Percentiles rank a stretch among this genome's conserved stretches.
phyloP scores from a whole-genome alignment of 495 filamentous ascomycete genomes.

The Penicillium simplicissimum region DNA sequence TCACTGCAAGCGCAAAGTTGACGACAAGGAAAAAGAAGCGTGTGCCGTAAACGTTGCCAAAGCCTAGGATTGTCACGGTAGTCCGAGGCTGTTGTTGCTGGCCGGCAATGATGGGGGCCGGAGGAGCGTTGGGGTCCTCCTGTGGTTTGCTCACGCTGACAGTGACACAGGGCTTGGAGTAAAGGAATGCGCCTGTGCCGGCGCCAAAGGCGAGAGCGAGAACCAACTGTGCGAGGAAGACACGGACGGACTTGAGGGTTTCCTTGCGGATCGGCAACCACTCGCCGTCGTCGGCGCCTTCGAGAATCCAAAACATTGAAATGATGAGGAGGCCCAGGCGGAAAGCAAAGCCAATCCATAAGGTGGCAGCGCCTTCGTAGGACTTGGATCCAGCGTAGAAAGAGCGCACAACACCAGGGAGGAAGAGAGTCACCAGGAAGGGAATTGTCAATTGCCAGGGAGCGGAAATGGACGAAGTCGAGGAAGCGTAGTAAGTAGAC shows the following conservation, averaged over 20 bases:
- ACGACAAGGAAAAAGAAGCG: conserved; percentile 83
- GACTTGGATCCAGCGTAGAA: conserved; percentile 77
- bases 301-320: conserved; percentile 84
- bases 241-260: conserved; percentile 69
- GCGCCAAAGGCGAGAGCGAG: conserved; percentile 66
- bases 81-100: conserved; percentile 36
- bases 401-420: conserved; percentile 75
- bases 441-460: conserved; percentile 87
- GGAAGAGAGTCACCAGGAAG: conserved; percentile 66
- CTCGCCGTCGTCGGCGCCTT: conserved; percentile 84
- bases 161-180: conserved; percentile 72
- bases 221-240: conserved; percentile 73
- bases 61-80: conserved; percentile 81
- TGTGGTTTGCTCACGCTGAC: conserved; percentile 46
- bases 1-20: conserved; percentile 71
- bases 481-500: conserved; percentile 93
- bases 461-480: conserved; percentile 87
- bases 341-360: conserved; percentile 82
- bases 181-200: conserved; percentile 70
- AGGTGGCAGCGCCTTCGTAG: conserved; percentile 77
- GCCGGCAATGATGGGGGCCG: conserved; percentile 34
- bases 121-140: conserved; percentile 34
- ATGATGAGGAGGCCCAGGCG: conserved; percentile 72
- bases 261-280: conserved; percentile 70
- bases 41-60: conserved; percentile 87